phyloP scores from a whole-genome alignment of 2,329 filamentous ascomycete genomes.

The Penicillium sp. region DNA sequence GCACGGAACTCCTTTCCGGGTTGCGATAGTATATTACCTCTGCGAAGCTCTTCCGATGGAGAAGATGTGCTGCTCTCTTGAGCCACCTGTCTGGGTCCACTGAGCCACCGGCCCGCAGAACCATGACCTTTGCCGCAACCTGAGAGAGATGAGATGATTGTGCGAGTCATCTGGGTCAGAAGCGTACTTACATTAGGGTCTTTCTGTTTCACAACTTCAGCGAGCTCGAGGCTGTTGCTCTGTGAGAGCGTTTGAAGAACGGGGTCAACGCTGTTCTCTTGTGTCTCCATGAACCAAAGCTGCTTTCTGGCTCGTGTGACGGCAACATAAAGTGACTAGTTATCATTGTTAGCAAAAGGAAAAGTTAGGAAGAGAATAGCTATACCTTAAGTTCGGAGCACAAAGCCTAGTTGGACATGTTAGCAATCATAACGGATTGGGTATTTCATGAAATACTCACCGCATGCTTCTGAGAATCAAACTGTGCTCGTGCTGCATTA shows the following conservation, averaged over 20 bases:
- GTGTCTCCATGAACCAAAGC: conserved; percentile 25
- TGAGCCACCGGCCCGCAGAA: conserved; percentile 20
- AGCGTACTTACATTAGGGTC: conserved; percentile 6
- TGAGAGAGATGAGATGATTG: background rate
- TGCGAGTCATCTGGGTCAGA: background rate
- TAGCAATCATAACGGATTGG: background rate
- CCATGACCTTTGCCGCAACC: conserved; percentile 15
- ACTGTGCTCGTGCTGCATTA: background rate
- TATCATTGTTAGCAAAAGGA: background rate
- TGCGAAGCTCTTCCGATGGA: conserved; percentile 23
- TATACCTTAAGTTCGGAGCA: conserved; percentile 16
- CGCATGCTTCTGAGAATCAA: conserved; percentile 23
- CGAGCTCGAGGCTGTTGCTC: conserved; percentile 1
- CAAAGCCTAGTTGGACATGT: conserved; percentile 8
- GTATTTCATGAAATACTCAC: conserved; percentile 1
- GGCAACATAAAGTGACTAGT: conserved; percentile 32
- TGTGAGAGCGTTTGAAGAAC: conserved; percentile 17
- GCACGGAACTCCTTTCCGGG: no score
- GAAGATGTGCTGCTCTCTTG: conserved; percentile 18
- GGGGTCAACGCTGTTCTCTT: conserved; percentile 7
- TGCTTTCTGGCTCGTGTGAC: conserved; percentile 29
- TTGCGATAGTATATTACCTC: conserved; percentile 11
- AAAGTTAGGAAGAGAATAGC: background rate
- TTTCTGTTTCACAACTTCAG: conserved; percentile 18
- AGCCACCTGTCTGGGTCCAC: conserved; percentile 23